phyloP scores from a whole-genome alignment of 257 asterid species.

The Solanum lycopersicoides region DNA sequence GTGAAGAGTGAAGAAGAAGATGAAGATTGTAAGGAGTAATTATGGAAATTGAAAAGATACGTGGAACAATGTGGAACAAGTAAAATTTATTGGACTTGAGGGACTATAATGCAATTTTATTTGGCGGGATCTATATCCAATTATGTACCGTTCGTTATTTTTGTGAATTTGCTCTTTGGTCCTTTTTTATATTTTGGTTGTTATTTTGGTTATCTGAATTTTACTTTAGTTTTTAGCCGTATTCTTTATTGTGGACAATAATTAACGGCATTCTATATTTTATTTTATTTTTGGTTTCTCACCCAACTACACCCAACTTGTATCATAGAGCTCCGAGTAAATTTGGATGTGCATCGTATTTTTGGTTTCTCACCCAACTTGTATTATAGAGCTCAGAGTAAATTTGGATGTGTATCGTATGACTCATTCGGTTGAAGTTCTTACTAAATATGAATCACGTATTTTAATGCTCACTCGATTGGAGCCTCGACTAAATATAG shows the following conservation, averaged over 20 bases:
- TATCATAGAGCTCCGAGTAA: too few species aligned
- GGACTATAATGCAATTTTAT: not conserved
- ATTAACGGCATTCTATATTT: not conserved
- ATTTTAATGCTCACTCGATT: too few species aligned
- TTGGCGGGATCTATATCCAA: not conserved
- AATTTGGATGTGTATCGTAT: too few species aligned
- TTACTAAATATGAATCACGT: too few species aligned
- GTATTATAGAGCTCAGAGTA: too few species aligned
- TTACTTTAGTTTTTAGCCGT: not conserved
- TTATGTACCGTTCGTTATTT: constrained; percentile 13
- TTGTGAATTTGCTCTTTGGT: not conserved
- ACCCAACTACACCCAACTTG: too few species aligned
- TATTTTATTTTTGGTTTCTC: too few species aligned
- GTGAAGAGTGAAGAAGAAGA: not conserved
- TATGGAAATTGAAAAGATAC: constrained; percentile 19
- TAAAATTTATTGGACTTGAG: constrained; percentile 17
- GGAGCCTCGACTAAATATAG: too few species aligned
- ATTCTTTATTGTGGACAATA: not conserved
- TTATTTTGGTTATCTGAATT: not conserved
- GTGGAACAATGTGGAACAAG: constrained; percentile 40
- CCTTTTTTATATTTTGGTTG: not conserved
- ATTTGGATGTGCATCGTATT: too few species aligned
- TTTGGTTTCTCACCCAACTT: too few species aligned
- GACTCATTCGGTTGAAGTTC: too few species aligned
- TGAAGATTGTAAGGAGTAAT: not conserved